A percentile compares a stretch with the other conserved stretches of the same genome.
Conservation (phyloP, 108 stramenopile species). For the Fragilariopsis cylindrus region DNA sequence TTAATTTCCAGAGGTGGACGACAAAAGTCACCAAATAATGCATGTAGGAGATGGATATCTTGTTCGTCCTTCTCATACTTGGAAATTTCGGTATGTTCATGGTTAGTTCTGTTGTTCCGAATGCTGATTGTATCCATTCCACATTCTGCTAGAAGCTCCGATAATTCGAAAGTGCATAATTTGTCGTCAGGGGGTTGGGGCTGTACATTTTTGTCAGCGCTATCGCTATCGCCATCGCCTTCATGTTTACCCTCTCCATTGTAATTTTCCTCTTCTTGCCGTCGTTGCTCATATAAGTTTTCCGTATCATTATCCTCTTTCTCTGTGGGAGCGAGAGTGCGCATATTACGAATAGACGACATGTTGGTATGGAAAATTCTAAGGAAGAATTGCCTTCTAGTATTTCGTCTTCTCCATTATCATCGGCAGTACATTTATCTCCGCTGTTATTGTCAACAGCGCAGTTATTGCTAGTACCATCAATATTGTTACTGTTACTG, state of each 20-base stretch:
- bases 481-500: slow-evolving; percentile 5
- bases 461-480: background rate
- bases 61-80: background rate
- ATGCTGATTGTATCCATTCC: background rate
- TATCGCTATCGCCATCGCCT: background rate
- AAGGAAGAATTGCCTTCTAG: background rate
- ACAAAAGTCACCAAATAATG: slow-evolving; percentile 61
- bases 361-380: background rate
- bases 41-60: slow-evolving; percentile 40
- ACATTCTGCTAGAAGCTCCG: slow-evolving; percentile 1
- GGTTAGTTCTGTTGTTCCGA: background rate
- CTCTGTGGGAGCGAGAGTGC: no score
- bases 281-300: no score
- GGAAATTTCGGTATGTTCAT: background rate
- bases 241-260: no score
- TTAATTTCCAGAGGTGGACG: slow-evolving; percentile 44
- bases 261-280: no score
- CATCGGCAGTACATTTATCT: background rate
- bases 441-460: background rate
- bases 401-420: background rate
- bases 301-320: no score
- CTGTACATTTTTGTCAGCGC: background rate
- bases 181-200: background rate
- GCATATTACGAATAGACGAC: no score
- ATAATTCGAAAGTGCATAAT: background rate